Evolutionary conservation across 2,329 filamentous ascomycete species (phyloP).

Genomic region (Plectosphaerella plurivora): DNA sequence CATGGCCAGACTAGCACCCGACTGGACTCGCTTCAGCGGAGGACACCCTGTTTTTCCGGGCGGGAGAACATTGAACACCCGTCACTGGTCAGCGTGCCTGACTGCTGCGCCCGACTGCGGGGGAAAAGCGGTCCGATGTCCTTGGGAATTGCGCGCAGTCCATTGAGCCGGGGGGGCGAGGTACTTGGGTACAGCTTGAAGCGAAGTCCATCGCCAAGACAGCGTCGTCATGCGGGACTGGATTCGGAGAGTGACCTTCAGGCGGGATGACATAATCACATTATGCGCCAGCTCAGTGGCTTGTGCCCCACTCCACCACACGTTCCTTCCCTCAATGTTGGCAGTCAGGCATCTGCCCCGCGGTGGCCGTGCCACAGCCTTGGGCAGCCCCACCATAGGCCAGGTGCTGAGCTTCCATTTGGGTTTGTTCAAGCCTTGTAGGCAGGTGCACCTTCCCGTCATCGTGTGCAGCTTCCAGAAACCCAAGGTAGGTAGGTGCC

Average conservation of each 20-base stretch:
- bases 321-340: too few relatives aligned
- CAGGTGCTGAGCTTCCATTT: background rate
- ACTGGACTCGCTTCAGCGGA: background rate
- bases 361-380: background rate
- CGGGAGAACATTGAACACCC: background rate
- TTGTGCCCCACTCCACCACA: too few relatives aligned
- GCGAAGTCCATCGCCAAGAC: slow-evolving; percentile 1
- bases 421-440: background rate
- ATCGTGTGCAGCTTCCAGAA: too few relatives aligned
- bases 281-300: background rate
- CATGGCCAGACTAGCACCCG: background rate
- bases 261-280: background rate
- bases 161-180: background rate
- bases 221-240: background rate
- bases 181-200: background rate
- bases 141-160: background rate
- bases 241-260: background rate
- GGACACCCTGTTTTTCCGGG: background rate
- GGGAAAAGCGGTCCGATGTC: background rate
- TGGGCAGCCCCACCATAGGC: slow-evolving; percentile 8
- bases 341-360: slow-evolving; percentile 5
- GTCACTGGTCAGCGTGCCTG: background rate
- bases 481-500: background rate
- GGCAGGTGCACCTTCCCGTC: too few relatives aligned
- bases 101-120: background rate